Percentiles rank a stretch among this genome's conserved stretches.
phyloP scores from a whole-genome alignment of 192 early-diverging fungal genomes.

The Chytriomyces sp. region DNA sequence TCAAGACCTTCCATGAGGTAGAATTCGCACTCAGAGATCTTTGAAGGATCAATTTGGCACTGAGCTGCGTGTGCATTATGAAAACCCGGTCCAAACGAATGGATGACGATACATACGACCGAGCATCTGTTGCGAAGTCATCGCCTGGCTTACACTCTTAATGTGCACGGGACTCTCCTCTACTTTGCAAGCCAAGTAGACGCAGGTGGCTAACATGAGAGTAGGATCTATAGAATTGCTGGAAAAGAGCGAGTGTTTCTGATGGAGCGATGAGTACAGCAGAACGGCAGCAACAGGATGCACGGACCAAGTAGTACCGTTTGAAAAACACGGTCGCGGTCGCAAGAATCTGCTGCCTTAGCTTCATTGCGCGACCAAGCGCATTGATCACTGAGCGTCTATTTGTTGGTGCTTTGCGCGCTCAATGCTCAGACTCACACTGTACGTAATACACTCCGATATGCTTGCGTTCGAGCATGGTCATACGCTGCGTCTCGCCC shows the following conservation, averaged over 20 bases:
- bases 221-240: constrained; percentile 65
- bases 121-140: constrained; percentile 12
- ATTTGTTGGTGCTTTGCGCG: neutral
- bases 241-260: neutral
- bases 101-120: neutral
- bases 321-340: constrained; percentile 87
- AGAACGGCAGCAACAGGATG: too few relatives aligned
- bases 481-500: neutral
- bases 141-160: constrained; percentile 45
- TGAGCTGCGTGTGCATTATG: constrained; percentile 37
- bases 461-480: neutral
- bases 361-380: constrained; percentile 14
- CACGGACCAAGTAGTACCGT: constrained; percentile 86
- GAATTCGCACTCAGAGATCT: constrained; percentile 92
- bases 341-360: constrained; percentile 75
- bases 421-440: neutral
- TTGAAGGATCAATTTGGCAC: constrained; percentile 69
- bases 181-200: constrained; percentile 88
- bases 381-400: constrained; percentile 1
- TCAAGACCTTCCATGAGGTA: constrained; percentile 89
- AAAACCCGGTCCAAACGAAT: neutral
- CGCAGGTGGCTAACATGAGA: constrained; percentile 76
- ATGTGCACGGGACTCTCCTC: constrained; percentile 78
- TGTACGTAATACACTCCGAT: neutral
- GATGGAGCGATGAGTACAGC: neutral